Evolutionary conservation across 2,329 filamentous ascomycete species (phyloP).

Genomic region (Colletotrichum higginsianum): DNA sequence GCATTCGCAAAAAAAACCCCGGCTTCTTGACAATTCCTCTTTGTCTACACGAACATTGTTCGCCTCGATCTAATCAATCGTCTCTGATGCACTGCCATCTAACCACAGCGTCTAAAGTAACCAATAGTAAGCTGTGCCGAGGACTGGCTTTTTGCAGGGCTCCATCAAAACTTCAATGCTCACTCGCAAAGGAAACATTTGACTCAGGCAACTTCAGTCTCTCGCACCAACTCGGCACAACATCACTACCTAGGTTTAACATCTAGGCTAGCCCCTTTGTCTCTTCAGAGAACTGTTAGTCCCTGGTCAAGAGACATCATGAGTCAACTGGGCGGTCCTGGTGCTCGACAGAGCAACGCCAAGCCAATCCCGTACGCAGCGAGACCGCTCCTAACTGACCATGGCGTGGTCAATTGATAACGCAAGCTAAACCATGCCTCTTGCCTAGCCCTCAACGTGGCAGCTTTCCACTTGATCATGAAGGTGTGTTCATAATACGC

Average conservation of each 20-base stretch:
- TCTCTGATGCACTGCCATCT: not conserved
- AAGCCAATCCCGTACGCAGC: conserved; percentile 79
- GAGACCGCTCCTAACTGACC: conserved; percentile 4
- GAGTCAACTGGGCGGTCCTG: conserved; percentile 80
- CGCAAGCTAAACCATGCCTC: conserved; percentile 10
- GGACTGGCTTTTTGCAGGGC: not conserved
- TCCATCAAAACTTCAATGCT: conserved; percentile 1
- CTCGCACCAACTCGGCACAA: not conserved
- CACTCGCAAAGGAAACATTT: not conserved
- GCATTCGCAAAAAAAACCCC: not conserved
- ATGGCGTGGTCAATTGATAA: not conserved
- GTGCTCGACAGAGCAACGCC: conserved; percentile 72
- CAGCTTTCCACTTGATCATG: conserved; percentile 96
- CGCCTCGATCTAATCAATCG: not conserved
- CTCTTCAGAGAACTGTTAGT: not conserved
- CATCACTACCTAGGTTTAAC: not conserved
- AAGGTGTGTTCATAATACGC: conserved; percentile 64
- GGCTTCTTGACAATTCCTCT: not conserved
- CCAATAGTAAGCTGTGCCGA: not conserved
- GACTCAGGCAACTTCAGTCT: conserved; percentile 1
- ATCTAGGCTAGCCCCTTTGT: not conserved
- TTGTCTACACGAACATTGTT: not conserved
- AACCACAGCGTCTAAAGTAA: not conserved
- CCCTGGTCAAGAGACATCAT: conserved; percentile 51
- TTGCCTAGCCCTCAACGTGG: conserved; percentile 83